These are phyloP conservation scores for Waitea zeae DNA, from an alignment of 1,284 basidiomycete species.

Conservation along the genomic window DNA sequence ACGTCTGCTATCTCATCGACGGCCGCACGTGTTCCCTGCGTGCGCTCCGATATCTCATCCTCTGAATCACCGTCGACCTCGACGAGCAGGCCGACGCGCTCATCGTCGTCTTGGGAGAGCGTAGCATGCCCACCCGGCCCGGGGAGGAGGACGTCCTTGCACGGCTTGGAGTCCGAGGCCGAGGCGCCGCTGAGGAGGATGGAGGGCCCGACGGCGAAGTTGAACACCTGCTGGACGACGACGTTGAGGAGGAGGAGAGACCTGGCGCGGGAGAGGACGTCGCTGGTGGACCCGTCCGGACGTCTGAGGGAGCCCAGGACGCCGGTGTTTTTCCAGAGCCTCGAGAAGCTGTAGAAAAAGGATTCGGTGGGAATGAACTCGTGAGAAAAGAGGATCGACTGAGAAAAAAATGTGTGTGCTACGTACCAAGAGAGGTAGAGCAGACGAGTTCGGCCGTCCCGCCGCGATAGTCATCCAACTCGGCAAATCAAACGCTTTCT, in stretches of 20 bases:
- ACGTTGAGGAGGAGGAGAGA: constrained; percentile 15
- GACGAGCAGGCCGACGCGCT: constrained; percentile 13
- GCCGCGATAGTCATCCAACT: constrained; percentile 15
- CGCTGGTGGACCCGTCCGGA: constrained; percentile 7
- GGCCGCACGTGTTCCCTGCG: not conserved
- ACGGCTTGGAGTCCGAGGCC: too few species aligned
- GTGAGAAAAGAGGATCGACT: not conserved
- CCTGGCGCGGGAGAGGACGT: constrained; percentile 12
- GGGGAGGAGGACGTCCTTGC: constrained; percentile 8
- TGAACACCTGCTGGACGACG: constrained; percentile 15
- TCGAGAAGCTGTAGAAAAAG: too few species aligned
- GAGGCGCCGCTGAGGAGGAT: constrained; percentile 12
- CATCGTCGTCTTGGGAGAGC: constrained; percentile 12
- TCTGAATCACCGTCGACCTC: constrained; percentile 7
- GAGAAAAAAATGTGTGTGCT: too few species aligned
- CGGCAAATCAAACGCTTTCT: constrained; percentile 10
- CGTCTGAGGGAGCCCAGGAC: constrained; percentile 11
- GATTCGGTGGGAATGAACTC: too few species aligned
- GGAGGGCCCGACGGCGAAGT: constrained; percentile 13
- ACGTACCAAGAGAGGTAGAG: constrained; percentile 16
- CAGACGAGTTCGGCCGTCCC: constrained; percentile 16
- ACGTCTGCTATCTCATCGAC: constrained; percentile 11
- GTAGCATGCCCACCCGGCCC: constrained; percentile 8
- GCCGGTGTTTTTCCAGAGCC: constrained; percentile 12
- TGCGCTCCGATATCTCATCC: constrained; percentile 6